Percentiles rank a stretch among this genome's conserved stretches.
Evolutionary conservation across 257 asterid species (phyloP).

Genomic region (Gardenia jasminoides): DNA sequence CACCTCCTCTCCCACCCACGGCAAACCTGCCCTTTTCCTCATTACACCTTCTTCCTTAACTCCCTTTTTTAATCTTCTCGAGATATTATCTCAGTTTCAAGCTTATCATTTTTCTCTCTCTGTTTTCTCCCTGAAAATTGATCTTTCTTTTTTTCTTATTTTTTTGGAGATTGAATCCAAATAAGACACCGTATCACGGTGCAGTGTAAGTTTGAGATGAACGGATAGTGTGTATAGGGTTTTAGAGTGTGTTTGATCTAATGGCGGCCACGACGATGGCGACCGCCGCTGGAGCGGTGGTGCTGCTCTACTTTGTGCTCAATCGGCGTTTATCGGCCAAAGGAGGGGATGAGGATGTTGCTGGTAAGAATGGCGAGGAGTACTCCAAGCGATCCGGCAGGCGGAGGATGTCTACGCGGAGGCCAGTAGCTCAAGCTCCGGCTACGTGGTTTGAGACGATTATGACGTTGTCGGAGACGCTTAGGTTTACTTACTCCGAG

Average conservation of each 20-base stretch:
- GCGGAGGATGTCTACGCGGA: conserved; percentile 50
- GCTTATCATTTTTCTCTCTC: no score
- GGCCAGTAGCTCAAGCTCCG: conserved; percentile 89
- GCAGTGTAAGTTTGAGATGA: not conserved
- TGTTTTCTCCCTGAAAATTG: no score
- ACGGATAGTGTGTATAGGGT: not conserved
- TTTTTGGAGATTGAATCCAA: not conserved
- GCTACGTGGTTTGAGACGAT: conserved; percentile 83
- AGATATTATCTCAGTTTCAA: not conserved
- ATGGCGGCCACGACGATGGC: conserved; percentile 90
- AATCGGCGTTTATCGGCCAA: conserved; percentile 52
- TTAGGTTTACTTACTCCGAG: conserved; percentile 78
- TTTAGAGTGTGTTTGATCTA: conserved; percentile 26
- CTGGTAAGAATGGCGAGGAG: conserved; percentile 34
- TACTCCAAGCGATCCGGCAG: conserved; percentile 53
- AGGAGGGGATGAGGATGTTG: conserved; percentile 37
- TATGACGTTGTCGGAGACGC: conserved; percentile 64
- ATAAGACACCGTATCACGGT: not conserved
- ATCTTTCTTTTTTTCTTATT: no score
- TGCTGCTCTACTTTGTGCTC: conserved; percentile 68
- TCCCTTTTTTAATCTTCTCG: not conserved
- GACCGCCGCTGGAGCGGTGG: conserved; percentile 78
- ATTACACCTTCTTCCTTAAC: not conserved
- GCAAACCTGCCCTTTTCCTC: not conserved
- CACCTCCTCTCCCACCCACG: not conserved